phyloP scores from a whole-genome alignment of 768 basidiomycete genomes.

The Mrakia hoshinonis region DNA sequence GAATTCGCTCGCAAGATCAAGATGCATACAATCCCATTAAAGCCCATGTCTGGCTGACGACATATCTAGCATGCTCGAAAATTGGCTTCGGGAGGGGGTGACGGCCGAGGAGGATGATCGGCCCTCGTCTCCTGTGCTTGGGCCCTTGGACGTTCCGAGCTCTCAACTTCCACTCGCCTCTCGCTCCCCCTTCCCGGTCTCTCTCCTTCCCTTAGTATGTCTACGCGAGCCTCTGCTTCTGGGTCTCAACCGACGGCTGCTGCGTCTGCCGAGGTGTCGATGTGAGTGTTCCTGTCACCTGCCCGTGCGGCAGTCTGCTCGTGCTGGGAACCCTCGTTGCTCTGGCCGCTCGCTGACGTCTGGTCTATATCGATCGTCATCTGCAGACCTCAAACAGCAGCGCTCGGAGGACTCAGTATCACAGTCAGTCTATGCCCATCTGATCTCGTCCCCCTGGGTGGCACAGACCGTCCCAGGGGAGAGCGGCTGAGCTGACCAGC shows the following conservation, averaged over 20 bases:
- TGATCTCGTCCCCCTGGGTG: no score
- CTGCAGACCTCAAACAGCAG: conserved; percentile 32
- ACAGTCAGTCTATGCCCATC: conserved; percentile 40
- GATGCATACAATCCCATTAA: no score
- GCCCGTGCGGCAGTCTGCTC: background rate
- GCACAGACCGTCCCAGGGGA: background rate
- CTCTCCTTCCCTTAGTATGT: background rate
- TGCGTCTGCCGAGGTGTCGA: background rate
- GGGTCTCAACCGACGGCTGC: background rate
- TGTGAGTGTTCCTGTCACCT: background rate
- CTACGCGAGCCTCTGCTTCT: background rate
- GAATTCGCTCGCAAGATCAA: no score
- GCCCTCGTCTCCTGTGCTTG: background rate
- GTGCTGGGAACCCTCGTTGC: background rate
- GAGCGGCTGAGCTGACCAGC: background rate
- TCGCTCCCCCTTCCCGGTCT: background rate
- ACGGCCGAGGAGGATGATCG: background rate
- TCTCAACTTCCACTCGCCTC: background rate
- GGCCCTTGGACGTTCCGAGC: background rate
- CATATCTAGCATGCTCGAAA: background rate
- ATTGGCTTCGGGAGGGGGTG: background rate
- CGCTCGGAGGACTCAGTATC: conserved; percentile 53
- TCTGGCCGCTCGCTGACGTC: background rate
- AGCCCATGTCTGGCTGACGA: background rate
- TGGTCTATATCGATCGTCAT: background rate